Conservation (phyloP, 352 stramenopile species). For the Pythium aphanidermatum region DNA sequence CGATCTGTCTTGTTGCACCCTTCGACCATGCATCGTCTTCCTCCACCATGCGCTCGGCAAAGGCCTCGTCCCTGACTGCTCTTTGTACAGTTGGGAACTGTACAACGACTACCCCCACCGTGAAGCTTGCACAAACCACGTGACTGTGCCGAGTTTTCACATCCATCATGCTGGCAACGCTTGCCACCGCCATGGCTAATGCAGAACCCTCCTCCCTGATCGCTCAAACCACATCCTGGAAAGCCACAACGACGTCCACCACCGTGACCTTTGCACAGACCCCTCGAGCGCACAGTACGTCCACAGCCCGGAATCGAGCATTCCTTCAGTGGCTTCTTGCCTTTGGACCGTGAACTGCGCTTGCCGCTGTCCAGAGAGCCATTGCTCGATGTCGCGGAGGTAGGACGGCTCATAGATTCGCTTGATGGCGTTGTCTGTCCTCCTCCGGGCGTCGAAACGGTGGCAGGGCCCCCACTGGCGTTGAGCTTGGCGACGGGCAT, state of each 20-base stretch:
- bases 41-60: conserved; percentile 79
- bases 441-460: neutral
- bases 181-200: conserved; percentile 82
- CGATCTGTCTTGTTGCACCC: conserved; percentile 84
- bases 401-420: conserved; percentile 11
- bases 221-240: conserved; percentile 59
- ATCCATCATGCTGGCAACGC: conserved; percentile 66
- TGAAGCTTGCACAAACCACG: conserved; percentile 77
- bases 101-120: conserved; percentile 71
- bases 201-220: conserved; percentile 74
- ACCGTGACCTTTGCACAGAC: conserved; percentile 76
- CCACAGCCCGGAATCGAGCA: conserved; percentile 72
- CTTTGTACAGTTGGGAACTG: conserved; percentile 76
- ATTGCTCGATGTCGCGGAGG: conserved; percentile 16
- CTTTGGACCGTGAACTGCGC: conserved; percentile 31
- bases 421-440: conserved; percentile 13
- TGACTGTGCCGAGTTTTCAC: conserved; percentile 81
- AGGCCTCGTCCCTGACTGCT: conserved; percentile 80
- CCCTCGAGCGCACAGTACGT: conserved; percentile 68
- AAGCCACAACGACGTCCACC: conserved; percentile 68
- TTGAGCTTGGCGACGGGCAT: conserved; percentile 16
- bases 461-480: neutral
- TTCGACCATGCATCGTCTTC: conserved; percentile 73
- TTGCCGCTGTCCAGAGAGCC: conserved; percentile 8
- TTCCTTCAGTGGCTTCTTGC: conserved; percentile 73